A percentile compares a stretch with the other conserved stretches of the same genome.
Evolutionary conservation across 768 basidiomycete species (phyloP).

Genomic region (Kockovaella imperatae): DNA sequence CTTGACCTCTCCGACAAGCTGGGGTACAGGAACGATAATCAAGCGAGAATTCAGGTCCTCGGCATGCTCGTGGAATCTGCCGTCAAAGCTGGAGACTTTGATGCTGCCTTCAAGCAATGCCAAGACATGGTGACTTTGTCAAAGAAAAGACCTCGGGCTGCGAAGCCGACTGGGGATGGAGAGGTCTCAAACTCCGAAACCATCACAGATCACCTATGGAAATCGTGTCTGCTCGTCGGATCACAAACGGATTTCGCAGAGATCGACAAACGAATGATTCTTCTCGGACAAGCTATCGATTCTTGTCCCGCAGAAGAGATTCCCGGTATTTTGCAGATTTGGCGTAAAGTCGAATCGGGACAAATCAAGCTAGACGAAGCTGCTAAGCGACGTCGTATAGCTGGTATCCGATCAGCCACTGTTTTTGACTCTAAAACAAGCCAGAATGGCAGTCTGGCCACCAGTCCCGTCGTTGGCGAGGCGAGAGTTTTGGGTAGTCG

Average conservation of each 20-base stretch:
- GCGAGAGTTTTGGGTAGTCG: slow-evolving; percentile 36
- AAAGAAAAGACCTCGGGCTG: not conserved
- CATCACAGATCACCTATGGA: slow-evolving; percentile 64
- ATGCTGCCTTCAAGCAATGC: slow-evolving; percentile 62
- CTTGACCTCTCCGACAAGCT: slow-evolving; percentile 84
- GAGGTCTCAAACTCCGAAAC: not conserved
- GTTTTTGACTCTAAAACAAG: slow-evolving; percentile 20
- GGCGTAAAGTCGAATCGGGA: slow-evolving; percentile 60
- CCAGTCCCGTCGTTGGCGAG: slow-evolving; percentile 3
- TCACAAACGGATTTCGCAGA: slow-evolving; percentile 70
- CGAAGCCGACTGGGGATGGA: slow-evolving; percentile 2
- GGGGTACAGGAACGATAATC: slow-evolving; percentile 59
- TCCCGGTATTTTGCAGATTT: slow-evolving; percentile 65
- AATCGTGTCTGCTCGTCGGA: slow-evolving; percentile 78
- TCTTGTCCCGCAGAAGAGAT: slow-evolving; percentile 76
- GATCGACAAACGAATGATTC: slow-evolving; percentile 56
- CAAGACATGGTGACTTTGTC: slow-evolving; percentile 59
- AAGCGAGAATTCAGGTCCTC: slow-evolving; percentile 32
- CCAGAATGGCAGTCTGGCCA: too few species aligned
- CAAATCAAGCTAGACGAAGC: slow-evolving; percentile 25
- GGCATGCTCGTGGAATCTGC: slow-evolving; percentile 90
- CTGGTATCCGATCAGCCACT: slow-evolving; percentile 47
- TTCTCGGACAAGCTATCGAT: slow-evolving; percentile 74
- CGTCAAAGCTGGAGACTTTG: slow-evolving; percentile 70
- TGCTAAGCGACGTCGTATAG: slow-evolving; percentile 48